phyloP scores from a whole-genome alignment of 208 protist genomes.

The Trypanosoma scelopori region DNA sequence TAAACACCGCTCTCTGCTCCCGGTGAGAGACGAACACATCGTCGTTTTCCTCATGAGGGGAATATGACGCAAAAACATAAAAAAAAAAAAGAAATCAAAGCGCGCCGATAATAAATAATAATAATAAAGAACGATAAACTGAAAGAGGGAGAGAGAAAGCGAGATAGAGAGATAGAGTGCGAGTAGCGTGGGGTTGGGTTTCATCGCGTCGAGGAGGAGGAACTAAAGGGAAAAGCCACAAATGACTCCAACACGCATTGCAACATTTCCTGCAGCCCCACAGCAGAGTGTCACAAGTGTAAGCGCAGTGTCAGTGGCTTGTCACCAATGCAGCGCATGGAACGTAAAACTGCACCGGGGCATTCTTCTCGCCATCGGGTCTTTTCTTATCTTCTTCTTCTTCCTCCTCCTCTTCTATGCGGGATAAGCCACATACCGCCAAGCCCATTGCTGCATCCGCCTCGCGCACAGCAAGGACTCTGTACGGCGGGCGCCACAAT shows the following conservation, averaged over 20 bases:
- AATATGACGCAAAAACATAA: too few relatives aligned
- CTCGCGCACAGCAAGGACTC: conserved; percentile 5
- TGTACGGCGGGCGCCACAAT: conserved; percentile 18
- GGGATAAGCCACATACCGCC: conserved; percentile 6
- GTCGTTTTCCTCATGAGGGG: not conserved
- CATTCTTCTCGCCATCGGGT: not conserved
- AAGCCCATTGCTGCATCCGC: conserved; percentile 7
- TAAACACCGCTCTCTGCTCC: too few relatives aligned
- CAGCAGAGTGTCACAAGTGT: not conserved
- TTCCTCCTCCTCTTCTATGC: not conserved
- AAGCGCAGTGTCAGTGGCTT: not conserved
- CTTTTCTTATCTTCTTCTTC: not conserved
- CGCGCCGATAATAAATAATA: too few relatives aligned
- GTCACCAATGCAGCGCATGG: not conserved
- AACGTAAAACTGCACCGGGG: not conserved
- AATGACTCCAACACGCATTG: not conserved
- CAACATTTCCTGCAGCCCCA: not conserved
- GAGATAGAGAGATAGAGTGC: not conserved
- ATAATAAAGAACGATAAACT: conserved; percentile 4
- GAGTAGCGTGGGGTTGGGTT: not conserved
- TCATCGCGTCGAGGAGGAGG: too few relatives aligned
- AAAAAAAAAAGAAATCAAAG: too few relatives aligned
- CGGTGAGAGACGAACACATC: not conserved
- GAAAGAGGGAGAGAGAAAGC: not conserved
- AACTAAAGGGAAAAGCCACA: not conserved